Conservation (phyloP, 1,284 basidiomycete genomes). For the Moniliophthora roreri region DNA sequence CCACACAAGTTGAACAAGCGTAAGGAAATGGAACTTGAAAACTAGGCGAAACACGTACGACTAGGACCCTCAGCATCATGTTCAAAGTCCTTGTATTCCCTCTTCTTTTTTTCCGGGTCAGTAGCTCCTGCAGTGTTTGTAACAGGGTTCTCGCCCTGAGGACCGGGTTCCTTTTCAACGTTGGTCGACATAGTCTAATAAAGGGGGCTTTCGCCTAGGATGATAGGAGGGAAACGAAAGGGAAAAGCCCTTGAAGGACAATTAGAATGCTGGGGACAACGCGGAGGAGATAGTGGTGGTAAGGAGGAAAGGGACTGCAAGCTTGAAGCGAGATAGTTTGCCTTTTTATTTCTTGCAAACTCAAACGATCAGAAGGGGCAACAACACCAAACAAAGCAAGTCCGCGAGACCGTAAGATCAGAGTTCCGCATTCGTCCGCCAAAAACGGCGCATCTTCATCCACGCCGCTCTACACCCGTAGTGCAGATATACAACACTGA, state of each 20-base stretch:
- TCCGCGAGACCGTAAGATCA: neutral
- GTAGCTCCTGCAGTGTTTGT: slow-evolving; percentile 21
- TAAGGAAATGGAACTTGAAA: slow-evolving; percentile 12
- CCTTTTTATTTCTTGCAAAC: slow-evolving; percentile 29
- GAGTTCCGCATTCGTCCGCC: neutral
- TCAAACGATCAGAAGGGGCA: slow-evolving; percentile 23
- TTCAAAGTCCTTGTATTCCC: slow-evolving; percentile 91
- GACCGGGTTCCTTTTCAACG: slow-evolving; percentile 65
- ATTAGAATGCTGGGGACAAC: slow-evolving; percentile 4
- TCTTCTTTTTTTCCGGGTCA: slow-evolving; percentile 66
- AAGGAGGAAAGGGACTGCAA: slow-evolving; percentile 23
- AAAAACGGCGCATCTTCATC: no score
- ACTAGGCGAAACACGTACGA: slow-evolving; percentile 49
- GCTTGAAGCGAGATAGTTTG: slow-evolving; percentile 22
- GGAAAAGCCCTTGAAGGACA: slow-evolving; percentile 15
- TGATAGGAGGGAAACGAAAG: slow-evolving; percentile 6
- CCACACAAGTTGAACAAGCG: slow-evolving; percentile 11
- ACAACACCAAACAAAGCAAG: slow-evolving; percentile 29
- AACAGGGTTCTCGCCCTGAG: slow-evolving; percentile 40
- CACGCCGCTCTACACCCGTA: no score
- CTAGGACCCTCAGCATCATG: slow-evolving; percentile 73
- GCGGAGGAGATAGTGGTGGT: slow-evolving; percentile 18
- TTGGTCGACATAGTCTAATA: slow-evolving; percentile 35
- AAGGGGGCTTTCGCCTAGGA: slow-evolving; percentile 8
- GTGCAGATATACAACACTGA: no score